Conservation (phyloP, 2,329 filamentous ascomycete species). For the Phoma sp. region DNA sequence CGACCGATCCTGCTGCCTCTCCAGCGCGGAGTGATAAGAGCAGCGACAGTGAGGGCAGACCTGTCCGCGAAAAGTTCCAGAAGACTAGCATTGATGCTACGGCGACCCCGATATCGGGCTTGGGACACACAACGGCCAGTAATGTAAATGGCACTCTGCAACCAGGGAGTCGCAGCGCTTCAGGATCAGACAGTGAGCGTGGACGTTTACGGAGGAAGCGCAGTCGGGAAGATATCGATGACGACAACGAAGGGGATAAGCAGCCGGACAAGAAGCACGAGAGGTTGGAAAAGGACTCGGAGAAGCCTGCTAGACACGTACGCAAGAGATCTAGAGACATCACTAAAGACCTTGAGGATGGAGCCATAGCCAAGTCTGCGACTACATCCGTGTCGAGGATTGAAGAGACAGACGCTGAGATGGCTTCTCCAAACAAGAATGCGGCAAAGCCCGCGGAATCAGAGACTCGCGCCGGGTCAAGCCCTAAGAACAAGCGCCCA, state of each 20-base stretch:
- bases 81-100: conserved; percentile 62
- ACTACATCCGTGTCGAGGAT: conserved; percentile 40
- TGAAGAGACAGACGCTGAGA: conserved; percentile 40
- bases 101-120: conserved; percentile 23
- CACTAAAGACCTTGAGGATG: conserved; percentile 39
- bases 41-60: conserved; percentile 59
- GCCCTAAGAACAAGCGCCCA: conserved; percentile 58
- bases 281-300: conserved; percentile 25
- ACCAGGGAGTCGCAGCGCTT: conserved; percentile 34
- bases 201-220: conserved; percentile 52
- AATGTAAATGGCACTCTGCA: conserved; percentile 31
- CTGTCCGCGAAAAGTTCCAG: conserved; percentile 66
- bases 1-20: conserved; percentile 24
- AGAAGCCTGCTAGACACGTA: conserved; percentile 47
- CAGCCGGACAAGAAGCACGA: conserved; percentile 43
- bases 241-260: conserved; percentile 42
- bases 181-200: conserved; percentile 46
- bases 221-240: conserved; percentile 54
- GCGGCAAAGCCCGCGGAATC: conserved; percentile 11
- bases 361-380: conserved; percentile 40
- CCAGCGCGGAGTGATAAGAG: conserved; percentile 49
- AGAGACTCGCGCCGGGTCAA: conserved; percentile 31
- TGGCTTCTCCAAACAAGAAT: conserved; percentile 29
- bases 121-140: conserved; percentile 33
- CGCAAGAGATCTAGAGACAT: conserved; percentile 57